Base-by-base conservation (phyloP, 176 grass and related monocot species). In the Avena insularis region DNA sequence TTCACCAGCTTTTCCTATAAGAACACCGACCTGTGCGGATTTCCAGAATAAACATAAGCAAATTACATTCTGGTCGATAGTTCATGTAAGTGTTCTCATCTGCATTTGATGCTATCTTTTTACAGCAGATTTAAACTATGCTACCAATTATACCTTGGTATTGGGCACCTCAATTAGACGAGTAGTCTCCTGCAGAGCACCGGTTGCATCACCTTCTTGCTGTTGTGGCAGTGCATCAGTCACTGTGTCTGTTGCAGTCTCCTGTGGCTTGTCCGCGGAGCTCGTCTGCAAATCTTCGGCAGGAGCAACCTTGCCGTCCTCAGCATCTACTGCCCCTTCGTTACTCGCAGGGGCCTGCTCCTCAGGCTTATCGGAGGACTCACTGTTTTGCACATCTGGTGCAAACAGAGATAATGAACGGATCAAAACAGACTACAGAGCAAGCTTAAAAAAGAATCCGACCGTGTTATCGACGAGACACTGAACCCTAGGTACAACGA, bases 1-100 rank as follows among this genome's bases (percentile, higher is more conserved):
- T 45, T 99, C 97, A 27, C 97, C 97, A 54, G 87, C 20, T 87
- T 99, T 99, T 48, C 97, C 97, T 46, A 99, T 99, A 48, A 99
- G 78, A 11, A 99, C 94, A 78, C 97, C 94, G 9, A 99, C 97
- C 97, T 99, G 91, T 47, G 59, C 12, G 40, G 49, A 61, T 50
- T 20, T 33, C n/a, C 66, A 59, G 16, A 29, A 60, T 48, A 13
- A 86, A 46, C 3, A 51, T 49, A 21, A 40, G 21, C 48, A 63
- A 84, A 75, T n/a, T 27, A n/a, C 5, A 76, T 54, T 15, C 17
- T 19, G 45, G 45, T 19, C 19, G 5, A 9, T 49, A 16, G 6
- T 6, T 10, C 17, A 6, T 12, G 46, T 50, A 13, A 16, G 59
- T 54, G 20, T 10, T 55, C 1, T 15, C 72, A 71, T 47, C 6